Conservation (phyloP, 2,329 filamentous ascomycete genomes). For the Botrytis fragariae region DNA sequence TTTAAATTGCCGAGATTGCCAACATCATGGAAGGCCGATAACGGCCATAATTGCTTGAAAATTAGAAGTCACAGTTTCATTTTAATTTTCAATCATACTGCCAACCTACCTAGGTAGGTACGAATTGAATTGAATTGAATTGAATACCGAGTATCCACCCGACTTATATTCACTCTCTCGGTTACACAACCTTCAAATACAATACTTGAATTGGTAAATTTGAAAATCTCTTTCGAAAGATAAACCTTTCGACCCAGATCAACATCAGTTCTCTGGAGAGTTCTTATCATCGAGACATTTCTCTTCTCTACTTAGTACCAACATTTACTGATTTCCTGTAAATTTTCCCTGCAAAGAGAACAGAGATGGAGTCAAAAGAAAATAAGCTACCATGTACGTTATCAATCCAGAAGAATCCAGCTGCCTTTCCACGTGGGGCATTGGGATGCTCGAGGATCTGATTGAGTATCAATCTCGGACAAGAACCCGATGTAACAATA, state of each 20-base stretch:
- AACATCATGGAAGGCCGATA: background rate
- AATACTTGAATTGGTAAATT: background rate
- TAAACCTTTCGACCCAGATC: background rate
- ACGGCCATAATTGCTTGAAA: background rate
- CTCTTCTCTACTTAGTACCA: background rate
- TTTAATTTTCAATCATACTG: background rate
- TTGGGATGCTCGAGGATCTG: background rate
- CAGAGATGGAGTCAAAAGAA: conserved; percentile 9
- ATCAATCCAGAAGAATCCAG: background rate
- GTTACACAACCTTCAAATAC: background rate
- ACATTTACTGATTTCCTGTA: background rate
- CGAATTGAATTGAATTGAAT: background rate
- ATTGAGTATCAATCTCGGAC: background rate
- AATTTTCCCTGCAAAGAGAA: background rate
- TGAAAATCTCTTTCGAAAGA: background rate
- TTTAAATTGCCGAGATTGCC: background rate
- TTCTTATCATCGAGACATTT: background rate
- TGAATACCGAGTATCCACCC: background rate
- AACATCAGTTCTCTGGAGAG: background rate
- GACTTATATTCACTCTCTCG: conserved; percentile 7
- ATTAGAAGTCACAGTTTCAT: background rate
- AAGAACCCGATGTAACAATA: background rate
- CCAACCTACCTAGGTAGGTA: background rate
- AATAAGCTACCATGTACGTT: background rate
- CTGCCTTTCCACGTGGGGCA: background rate